A percentile compares a stretch with the other conserved stretches of the same genome.
phyloP scores from a whole-genome alignment of 2,329 filamentous ascomycete species.

The Colletotrichum truncatum region DNA sequence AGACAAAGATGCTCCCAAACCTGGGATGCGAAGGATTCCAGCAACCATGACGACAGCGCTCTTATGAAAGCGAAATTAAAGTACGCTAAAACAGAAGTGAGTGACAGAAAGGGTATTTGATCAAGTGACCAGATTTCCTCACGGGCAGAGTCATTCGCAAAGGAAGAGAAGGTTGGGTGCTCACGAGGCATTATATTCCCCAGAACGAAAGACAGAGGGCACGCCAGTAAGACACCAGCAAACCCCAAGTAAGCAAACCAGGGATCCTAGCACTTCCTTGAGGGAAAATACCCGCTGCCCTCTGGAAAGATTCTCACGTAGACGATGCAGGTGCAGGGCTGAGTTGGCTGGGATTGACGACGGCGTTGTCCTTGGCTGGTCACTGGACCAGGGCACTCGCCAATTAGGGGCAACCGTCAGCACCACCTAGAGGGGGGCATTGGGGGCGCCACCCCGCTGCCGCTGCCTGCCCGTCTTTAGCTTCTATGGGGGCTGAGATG shows the following conservation, averaged over 20 bases:
- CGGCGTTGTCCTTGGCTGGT: conserved; percentile 21
- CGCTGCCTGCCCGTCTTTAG: conserved; percentile 8
- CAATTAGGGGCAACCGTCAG: conserved; percentile 13
- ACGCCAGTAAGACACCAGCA: conserved; percentile 15
- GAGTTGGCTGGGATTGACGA: conserved; percentile 21
- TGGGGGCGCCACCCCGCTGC: conserved; percentile 21
- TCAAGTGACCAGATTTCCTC: conserved; percentile 22
- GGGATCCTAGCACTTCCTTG: neutral
- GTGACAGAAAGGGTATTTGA: conserved; percentile 17
- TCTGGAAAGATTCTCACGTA: neutral
- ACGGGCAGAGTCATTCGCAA: conserved; percentile 2
- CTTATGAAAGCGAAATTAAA: neutral
- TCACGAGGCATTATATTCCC: conserved; percentile 30
- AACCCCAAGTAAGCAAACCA: neutral
- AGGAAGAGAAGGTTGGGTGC: conserved; percentile 2
- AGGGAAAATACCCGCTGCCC: neutral
- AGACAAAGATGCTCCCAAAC: conserved; percentile 3
- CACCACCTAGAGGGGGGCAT: neutral
- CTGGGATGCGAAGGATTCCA: conserved; percentile 17
- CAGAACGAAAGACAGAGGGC: conserved; percentile 9
- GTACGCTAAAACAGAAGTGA: neutral
- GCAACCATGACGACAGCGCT: conserved; percentile 11
- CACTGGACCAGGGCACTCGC: conserved; percentile 24
- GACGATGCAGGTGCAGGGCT: conserved; percentile 24
- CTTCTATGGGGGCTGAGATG: conserved; percentile 6